A percentile compares a stretch with the other conserved stretches of the same genome.
phyloP scores from a whole-genome alignment of 148 eudicot genomes.

The Cornus kousa region DNA sequence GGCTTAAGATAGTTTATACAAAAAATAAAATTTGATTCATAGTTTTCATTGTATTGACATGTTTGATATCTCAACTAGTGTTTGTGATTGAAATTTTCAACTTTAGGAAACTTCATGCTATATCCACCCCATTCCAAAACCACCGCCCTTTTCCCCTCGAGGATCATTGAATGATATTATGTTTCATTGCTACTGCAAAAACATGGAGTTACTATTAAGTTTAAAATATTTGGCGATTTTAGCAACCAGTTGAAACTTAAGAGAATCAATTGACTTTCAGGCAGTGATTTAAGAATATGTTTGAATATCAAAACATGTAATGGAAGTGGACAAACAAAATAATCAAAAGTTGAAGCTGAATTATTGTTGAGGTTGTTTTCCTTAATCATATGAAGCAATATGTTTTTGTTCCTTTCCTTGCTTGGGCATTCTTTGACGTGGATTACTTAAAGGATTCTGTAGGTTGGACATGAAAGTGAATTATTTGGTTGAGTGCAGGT shows the following conservation, averaged over 20 bases:
- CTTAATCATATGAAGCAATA: neutral
- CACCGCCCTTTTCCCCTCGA: too few relatives aligned
- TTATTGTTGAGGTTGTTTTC: neutral
- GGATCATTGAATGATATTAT: too few relatives aligned
- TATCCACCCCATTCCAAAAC: neutral
- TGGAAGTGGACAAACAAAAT: neutral
- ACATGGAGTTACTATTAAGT: neutral
- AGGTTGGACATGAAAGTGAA: neutral
- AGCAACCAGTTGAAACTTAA: too few relatives aligned
- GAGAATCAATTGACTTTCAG: too few relatives aligned
- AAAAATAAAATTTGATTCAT: neutral
- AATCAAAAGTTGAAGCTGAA: neutral
- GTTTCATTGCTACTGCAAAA: neutral
- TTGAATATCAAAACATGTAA: neutral
- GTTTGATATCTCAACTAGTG: neutral
- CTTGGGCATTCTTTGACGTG: neutral
- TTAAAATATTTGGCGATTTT: neutral
- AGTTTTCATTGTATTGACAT: neutral
- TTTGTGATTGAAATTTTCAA: neutral
- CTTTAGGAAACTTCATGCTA: neutral
- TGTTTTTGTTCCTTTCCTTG: neutral
- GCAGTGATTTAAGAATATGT: too few relatives aligned
- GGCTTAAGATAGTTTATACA: neutral
- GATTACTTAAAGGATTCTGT: neutral
- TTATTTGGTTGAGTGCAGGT: conserved; percentile 50